A percentile compares a stretch with the other conserved stretches of the same genome.
These are phyloP conservation scores for Fulvia fulva DNA, from an alignment of 2,329 filamentous ascomycete species.

Conservation along the genomic window DNA sequence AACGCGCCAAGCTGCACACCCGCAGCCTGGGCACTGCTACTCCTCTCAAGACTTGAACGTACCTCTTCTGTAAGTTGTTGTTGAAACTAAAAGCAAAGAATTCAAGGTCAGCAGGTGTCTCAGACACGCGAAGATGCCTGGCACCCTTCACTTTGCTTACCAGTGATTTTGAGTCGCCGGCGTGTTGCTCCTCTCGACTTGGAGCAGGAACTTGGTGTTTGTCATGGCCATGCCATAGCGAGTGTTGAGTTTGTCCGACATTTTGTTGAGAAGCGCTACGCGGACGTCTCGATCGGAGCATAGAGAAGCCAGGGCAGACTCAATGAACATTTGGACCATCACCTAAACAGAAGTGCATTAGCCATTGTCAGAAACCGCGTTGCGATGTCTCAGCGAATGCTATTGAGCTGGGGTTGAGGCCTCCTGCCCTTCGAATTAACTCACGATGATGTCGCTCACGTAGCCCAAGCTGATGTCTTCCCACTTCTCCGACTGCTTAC, in stretches of 20 bases:
- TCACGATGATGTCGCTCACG: constrained; percentile 50
- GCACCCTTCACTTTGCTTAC: too few relatives aligned
- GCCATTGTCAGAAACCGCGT: too few relatives aligned
- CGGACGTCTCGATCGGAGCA: constrained; percentile 46
- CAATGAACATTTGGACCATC: constrained; percentile 53
- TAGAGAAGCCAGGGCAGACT: constrained; percentile 38
- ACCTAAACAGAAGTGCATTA: too few relatives aligned
- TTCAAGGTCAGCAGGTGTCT: too few relatives aligned
- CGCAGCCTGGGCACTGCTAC: too few relatives aligned
- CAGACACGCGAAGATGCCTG: too few relatives aligned
- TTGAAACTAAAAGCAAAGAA: too few relatives aligned
- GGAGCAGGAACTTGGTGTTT: constrained; percentile 50
- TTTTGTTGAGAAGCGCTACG: constrained; percentile 39
- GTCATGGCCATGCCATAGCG: constrained; percentile 49
- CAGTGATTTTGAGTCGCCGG: constrained; percentile 52
- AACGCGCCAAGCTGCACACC: too few relatives aligned
- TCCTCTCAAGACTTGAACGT: too few relatives aligned
- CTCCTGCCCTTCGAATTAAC: too few relatives aligned
- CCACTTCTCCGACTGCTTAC: constrained; percentile 46
- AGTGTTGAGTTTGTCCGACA: constrained; percentile 45
- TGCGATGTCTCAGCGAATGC: too few relatives aligned
- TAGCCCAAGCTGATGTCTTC: constrained; percentile 49
- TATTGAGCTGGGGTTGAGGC: too few relatives aligned
- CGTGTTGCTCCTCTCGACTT: constrained; percentile 46
- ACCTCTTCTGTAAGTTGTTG: constrained; percentile 41